Percentiles rank a stretch among this genome's conserved stretches.
phyloP scores from a whole-genome alignment of 495 filamentous ascomycete genomes.

The Neurospora sp. region DNA sequence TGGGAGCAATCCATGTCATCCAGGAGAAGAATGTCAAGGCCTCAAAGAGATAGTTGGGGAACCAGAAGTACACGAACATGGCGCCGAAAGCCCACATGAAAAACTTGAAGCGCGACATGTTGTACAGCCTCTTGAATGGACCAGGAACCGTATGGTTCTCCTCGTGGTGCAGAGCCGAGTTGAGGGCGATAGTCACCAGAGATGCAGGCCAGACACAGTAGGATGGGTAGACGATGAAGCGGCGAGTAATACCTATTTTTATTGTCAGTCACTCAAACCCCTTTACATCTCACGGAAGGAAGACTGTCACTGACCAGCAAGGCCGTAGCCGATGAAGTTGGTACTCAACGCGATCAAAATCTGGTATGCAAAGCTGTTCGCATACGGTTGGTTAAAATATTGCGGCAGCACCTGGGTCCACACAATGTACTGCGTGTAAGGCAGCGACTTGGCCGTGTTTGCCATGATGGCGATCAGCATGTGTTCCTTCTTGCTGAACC shows the following conservation, averaged over 20 bases:
- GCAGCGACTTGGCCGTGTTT: conserved; percentile 23
- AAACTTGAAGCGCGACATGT: conserved; percentile 24
- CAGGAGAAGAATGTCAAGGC: conserved; percentile 31
- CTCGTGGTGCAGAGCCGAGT: conserved; percentile 33
- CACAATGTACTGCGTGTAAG: conserved; percentile 33
- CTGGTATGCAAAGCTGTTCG: conserved; percentile 29
- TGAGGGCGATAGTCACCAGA: conserved; percentile 34
- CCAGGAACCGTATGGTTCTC: conserved; percentile 18
- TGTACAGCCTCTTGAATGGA: conserved; percentile 25
- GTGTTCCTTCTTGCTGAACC: conserved; percentile 44
- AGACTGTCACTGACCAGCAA: conserved; percentile 35
- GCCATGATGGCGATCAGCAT: conserved; percentile 42
- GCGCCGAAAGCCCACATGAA: conserved; percentile 23
- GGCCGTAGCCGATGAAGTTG: conserved; percentile 42
- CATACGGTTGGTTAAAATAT: conserved; percentile 32
- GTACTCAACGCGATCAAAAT: conserved; percentile 34
- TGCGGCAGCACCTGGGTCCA: conserved; percentile 34
- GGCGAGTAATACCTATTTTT: conserved; percentile 14
- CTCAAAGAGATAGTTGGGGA: conserved; percentile 33
- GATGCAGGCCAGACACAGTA: conserved; percentile 35
- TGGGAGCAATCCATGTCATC: conserved; percentile 34
- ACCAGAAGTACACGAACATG: conserved; percentile 37
- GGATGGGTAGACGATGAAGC: conserved; percentile 45
- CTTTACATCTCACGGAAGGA: too few relatives aligned
- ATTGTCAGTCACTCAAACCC: neutral